A percentile compares a stretch with the other conserved stretches of the same genome.
Evolutionary conservation across 2,329 filamentous ascomycete genomes (phyloP).

Genomic region (Aspergillus sojae): DNA sequence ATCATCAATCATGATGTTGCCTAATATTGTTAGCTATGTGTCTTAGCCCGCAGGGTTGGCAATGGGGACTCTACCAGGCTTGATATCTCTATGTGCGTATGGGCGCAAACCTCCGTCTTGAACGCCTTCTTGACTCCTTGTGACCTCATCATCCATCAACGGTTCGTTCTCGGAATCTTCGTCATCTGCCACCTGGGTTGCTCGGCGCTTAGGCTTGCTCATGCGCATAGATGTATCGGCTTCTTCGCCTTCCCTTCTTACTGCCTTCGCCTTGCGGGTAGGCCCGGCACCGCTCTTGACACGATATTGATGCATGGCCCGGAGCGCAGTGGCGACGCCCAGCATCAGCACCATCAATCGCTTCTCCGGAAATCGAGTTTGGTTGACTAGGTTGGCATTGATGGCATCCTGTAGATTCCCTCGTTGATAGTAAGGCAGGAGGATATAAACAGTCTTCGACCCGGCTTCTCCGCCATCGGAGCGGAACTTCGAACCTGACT

Average conservation of each 20-base stretch:
- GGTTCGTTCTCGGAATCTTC: conserved; percentile 79
- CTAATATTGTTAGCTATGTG: conserved; percentile 33
- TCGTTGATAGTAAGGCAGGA: conserved; percentile 91
- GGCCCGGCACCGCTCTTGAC: conserved; percentile 60
- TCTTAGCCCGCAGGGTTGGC: background rate
- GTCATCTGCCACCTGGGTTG: conserved; percentile 51
- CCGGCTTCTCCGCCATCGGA: conserved; percentile 62
- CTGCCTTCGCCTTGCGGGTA: conserved; percentile 57
- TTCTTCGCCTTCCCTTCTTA: conserved; percentile 58
- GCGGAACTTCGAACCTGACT: conserved; percentile 60
- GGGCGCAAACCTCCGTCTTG: conserved; percentile 71
- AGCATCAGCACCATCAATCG: conserved; percentile 87
- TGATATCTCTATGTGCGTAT: conserved; percentile 95
- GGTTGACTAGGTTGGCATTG: conserved; percentile 97
- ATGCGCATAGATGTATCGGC: conserved; percentile 51
- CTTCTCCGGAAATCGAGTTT: conserved; percentile 84
- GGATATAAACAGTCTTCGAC: conserved; percentile 92
- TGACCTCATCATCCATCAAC: conserved; percentile 78
- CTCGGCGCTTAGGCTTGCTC: conserved; percentile 43
- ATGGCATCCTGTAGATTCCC: conserved; percentile 98
- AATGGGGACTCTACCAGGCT: conserved; percentile 70
- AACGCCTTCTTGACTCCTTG: conserved; percentile 67
- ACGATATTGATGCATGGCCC: conserved; percentile 87
- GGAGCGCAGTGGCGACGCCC: conserved; percentile 84
- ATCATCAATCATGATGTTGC: conserved; percentile 98